These are phyloP conservation scores for Talaromyces proteolyticus DNA, from an alignment of 495 filamentous ascomycete species.

Conservation along the genomic window DNA sequence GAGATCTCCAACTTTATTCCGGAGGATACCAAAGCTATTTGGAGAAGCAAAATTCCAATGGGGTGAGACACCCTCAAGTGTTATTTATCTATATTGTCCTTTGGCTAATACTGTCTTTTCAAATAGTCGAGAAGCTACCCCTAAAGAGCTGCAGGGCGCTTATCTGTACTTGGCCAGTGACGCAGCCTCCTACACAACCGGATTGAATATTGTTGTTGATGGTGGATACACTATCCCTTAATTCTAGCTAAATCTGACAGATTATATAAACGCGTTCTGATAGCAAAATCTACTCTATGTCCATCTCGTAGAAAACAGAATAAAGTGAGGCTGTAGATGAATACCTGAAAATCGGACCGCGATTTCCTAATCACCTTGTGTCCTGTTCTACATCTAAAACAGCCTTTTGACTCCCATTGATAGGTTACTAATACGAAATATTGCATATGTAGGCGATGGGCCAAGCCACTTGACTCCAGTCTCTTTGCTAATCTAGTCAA, in stretches of 20 bases:
- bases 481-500: too few relatives aligned
- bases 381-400: too few relatives aligned
- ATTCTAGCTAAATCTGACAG: too few relatives aligned
- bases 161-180: slow-evolving; percentile 29
- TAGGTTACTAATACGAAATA: too few relatives aligned
- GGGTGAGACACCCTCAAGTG: slow-evolving; percentile 10
- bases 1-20: slow-evolving; percentile 56
- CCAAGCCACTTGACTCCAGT: too few relatives aligned
- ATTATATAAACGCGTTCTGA: background rate
- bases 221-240: slow-evolving; percentile 17
- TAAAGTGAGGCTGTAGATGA: too few relatives aligned
- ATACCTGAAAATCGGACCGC: too few relatives aligned
- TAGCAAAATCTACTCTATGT: background rate
- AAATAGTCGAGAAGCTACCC: slow-evolving; percentile 9
- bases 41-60: slow-evolving; percentile 26
- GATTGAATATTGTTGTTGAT: slow-evolving; percentile 26
- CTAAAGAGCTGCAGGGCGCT: slow-evolving; percentile 1
- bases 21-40: slow-evolving; percentile 16
- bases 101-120: background rate
- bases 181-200: slow-evolving; percentile 31
- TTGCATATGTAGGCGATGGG: too few relatives aligned
- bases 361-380: too few relatives aligned
- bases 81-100: background rate
- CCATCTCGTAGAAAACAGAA: background rate
- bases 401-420: too few relatives aligned